Percentiles rank a stretch among this genome's conserved stretches.
Evolutionary conservation across 371 early-diverging fungal genomes (phyloP).

Genomic region (Apophysomyces ossiformis): DNA sequence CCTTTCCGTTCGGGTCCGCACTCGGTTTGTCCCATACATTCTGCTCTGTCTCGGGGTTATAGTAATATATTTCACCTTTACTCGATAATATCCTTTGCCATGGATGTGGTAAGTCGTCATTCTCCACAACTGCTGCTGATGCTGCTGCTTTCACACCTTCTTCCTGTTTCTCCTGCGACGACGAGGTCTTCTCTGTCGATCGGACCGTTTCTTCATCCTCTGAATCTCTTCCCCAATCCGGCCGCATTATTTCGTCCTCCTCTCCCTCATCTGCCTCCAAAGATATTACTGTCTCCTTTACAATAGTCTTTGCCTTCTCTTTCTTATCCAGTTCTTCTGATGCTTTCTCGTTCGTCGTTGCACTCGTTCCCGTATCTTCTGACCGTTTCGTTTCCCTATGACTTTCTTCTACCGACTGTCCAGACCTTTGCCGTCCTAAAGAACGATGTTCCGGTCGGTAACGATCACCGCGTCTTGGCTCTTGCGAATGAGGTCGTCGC

Average conservation of each 20-base stretch:
- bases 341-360: not conserved
- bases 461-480: not conserved
- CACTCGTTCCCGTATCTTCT: not conserved
- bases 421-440: not conserved
- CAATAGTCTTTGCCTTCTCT: not conserved
- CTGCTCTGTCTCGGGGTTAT: constrained; percentile 18
- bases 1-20: not conserved
- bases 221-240: constrained; percentile 3
- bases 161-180: not conserved
- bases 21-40: constrained; percentile 19
- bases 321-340: not conserved
- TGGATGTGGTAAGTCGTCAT: constrained; percentile 13
- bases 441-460: not conserved
- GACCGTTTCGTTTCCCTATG: not conserved
- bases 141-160: not conserved
- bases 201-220: not conserved
- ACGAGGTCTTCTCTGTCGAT: not conserved
- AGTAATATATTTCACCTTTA: constrained; percentile 23
- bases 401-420: not conserved
- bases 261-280: constrained; percentile 26
- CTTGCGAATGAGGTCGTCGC: not conserved
- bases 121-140: not conserved
- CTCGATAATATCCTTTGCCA: constrained; percentile 17
- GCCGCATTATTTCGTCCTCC: constrained; percentile 12
- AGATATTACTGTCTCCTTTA: constrained; percentile 22